Percentiles rank a stretch among this genome's conserved stretches.
Evolutionary conservation across 2,329 filamentous ascomycete species (phyloP).

Genomic region (Penicillium psychrosexuale): DNA sequence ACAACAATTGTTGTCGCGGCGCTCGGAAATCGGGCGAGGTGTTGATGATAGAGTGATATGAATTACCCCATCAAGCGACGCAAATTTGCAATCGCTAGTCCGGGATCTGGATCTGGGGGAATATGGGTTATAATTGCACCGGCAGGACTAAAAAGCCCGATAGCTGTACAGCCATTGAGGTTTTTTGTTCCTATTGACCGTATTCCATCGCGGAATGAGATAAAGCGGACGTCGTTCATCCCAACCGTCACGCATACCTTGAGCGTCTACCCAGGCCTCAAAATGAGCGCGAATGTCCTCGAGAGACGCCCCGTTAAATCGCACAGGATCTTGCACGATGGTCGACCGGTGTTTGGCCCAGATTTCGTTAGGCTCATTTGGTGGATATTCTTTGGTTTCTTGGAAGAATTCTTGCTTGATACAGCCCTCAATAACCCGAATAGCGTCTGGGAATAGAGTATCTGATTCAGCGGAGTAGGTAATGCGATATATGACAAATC

Average conservation of each 20-base stretch:
- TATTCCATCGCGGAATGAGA: no score
- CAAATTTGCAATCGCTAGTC: no score
- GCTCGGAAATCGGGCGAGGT: no score
- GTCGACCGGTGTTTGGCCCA: slow-evolving; percentile 13
- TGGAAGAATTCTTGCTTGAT: slow-evolving; percentile 8
- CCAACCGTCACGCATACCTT: slow-evolving; percentile 8
- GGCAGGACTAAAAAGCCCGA: no score
- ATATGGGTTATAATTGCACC: no score
- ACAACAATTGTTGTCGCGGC: no score
- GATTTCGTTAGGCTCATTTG: neutral
- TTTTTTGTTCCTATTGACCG: no score
- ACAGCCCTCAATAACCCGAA: slow-evolving; percentile 13
- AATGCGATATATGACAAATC: slow-evolving; percentile 16
- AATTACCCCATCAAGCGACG: no score
- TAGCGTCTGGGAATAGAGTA: slow-evolving; percentile 7
- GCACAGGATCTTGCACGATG: slow-evolving; percentile 10
- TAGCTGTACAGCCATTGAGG: no score
- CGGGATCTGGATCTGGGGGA: no score
- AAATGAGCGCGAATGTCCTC: slow-evolving; percentile 14
- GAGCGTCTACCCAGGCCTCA: slow-evolving; percentile 8
- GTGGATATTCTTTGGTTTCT: neutral
- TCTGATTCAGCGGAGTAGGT: slow-evolving; percentile 13
- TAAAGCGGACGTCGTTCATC: no score
- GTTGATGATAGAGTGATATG: no score
- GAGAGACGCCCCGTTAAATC: slow-evolving; percentile 10